Base-by-base conservation (phyloP, 192 early-diverging fungal species). In the Coemansia furcata region DNA sequence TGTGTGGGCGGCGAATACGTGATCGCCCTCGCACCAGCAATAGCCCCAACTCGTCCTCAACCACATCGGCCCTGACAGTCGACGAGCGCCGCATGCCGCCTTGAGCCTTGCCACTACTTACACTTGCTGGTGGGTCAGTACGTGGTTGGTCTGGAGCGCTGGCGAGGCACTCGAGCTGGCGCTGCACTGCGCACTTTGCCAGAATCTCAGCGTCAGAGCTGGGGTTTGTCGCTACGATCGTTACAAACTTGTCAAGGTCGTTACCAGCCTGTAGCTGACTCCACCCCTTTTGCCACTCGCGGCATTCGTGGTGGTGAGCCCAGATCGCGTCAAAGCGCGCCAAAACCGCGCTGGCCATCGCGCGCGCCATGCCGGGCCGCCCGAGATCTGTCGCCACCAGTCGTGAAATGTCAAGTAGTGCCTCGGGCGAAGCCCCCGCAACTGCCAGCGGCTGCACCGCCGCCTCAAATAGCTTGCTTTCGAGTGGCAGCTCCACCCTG, bases 281-380 rank as follows among this genome's bases (percentile, higher is more conserved):
- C 80, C 80, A 82, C 21, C 61, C 69, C 29, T 55, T 63, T 58
- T 77, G 74, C 80, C 74, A 73, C 10, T 47, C 63, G 23, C 62
- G 32, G 66, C 74, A 76, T 46, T 74, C 66, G 36, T 15, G 19
- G 49, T 77, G 68, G 44, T 69, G 74, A 33, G 23, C 36, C 74
- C 80, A 82, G 32, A 82, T 71, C 3, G 63, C 66, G n/a, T 77
- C 69, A 32, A 82, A 65, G 10, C 74, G 80, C 42, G 36, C 33
- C 15, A 60, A 23, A 4, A 64, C 65, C 23, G 70, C 68, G 23
- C 40, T 36, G 8, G 63, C 63, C 6, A 82, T 71, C 4, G 65
- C 35, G 30, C 43, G 52, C 9, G 68, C 80, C 17, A 67, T 39
- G 9, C 61, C 62, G 3, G 54, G 54, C 35, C 65, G 49, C 4